phyloP scores from a whole-genome alignment of 1,139 yeast species.

The Protomyces macrosporus region DNA sequence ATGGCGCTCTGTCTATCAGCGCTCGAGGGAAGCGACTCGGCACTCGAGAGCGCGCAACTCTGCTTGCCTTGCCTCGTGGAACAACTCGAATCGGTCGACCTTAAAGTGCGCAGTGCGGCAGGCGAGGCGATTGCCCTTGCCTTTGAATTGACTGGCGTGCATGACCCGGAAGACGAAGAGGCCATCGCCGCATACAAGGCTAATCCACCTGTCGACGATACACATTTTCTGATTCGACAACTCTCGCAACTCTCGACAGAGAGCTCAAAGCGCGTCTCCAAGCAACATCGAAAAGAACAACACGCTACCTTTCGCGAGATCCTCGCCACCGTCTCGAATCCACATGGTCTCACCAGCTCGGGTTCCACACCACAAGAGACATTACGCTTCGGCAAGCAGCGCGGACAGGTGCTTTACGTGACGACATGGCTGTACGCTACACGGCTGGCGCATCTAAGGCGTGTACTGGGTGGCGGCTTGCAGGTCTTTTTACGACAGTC shows the following conservation, averaged over 20 bases:
- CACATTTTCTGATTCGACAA: constrained; percentile 29
- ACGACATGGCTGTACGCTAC: constrained; percentile 32
- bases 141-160: constrained; percentile 31
- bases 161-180: constrained; percentile 29
- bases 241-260: constrained; percentile 32
- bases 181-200: constrained; percentile 13
- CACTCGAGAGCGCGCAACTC: constrained; percentile 23
- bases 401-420: constrained; percentile 25
- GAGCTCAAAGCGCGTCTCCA: constrained; percentile 32
- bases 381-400: constrained; percentile 28
- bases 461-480: constrained; percentile 31
- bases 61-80: constrained; percentile 32
- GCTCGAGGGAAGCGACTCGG: constrained; percentile 25
- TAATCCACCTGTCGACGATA: constrained; percentile 31
- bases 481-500: constrained; percentile 32
- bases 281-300: constrained; percentile 31
- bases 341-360: constrained; percentile 5
- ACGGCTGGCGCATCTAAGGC: constrained; percentile 31
- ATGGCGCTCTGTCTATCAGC: constrained; percentile 28
- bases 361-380: constrained; percentile 25
- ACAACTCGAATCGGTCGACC: constrained; percentile 33
- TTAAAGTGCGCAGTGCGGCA: constrained; percentile 32
- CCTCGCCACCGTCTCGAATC: constrained; percentile 31
- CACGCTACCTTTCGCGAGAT: constrained; percentile 34
- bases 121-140: constrained; percentile 33